Conservation (phyloP, 1,139 yeast species). For the Hansenula sp. region DNA sequence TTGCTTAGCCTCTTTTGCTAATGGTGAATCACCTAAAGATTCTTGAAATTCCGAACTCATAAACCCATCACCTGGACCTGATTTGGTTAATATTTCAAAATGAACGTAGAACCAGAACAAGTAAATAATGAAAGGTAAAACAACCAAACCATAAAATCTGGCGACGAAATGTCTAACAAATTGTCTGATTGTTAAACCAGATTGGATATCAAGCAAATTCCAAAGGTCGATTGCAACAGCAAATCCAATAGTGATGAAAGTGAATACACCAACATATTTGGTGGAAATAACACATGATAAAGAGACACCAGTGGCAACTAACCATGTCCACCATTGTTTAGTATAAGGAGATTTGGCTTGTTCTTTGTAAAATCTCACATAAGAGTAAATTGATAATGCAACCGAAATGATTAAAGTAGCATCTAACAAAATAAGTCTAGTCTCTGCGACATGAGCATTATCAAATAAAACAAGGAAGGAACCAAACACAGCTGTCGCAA, state of each 20-base stretch:
- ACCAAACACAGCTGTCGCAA: slow-evolving; percentile 77
- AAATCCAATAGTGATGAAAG: slow-evolving; percentile 79
- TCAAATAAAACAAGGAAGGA: slow-evolving; percentile 80
- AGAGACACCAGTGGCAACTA: slow-evolving; percentile 74
- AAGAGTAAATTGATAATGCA: slow-evolving; percentile 72
- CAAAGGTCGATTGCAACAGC: slow-evolving; percentile 87
- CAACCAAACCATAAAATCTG: slow-evolving; percentile 66
- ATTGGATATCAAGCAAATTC: slow-evolving; percentile 70
- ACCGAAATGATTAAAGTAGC: slow-evolving; percentile 82
- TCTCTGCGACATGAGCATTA: slow-evolving; percentile 89
- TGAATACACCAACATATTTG: slow-evolving; percentile 92
- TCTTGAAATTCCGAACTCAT: slow-evolving; percentile 95
- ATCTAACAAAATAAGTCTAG: slow-evolving; percentile 85
- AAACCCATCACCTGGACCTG: slow-evolving; percentile 95
- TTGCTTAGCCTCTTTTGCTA: slow-evolving; percentile 66
- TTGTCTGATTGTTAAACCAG: slow-evolving; percentile 59
- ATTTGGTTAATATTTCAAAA: slow-evolving; percentile 69
- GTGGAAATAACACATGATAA: slow-evolving; percentile 90
- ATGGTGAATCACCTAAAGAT: slow-evolving; percentile 76
- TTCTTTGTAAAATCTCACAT: slow-evolving; percentile 73
- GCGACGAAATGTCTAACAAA: slow-evolving; percentile 71
- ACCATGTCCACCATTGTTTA: slow-evolving; percentile 83
- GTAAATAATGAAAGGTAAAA: slow-evolving; percentile 78
- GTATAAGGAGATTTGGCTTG: slow-evolving; percentile 62
- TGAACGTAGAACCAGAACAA: slow-evolving; percentile 94